Evolutionary conservation across 2,329 filamentous ascomycete species (phyloP), one percentile per base, ranked within the genome.

Genomic region (Bisporella sp.): DNA sequence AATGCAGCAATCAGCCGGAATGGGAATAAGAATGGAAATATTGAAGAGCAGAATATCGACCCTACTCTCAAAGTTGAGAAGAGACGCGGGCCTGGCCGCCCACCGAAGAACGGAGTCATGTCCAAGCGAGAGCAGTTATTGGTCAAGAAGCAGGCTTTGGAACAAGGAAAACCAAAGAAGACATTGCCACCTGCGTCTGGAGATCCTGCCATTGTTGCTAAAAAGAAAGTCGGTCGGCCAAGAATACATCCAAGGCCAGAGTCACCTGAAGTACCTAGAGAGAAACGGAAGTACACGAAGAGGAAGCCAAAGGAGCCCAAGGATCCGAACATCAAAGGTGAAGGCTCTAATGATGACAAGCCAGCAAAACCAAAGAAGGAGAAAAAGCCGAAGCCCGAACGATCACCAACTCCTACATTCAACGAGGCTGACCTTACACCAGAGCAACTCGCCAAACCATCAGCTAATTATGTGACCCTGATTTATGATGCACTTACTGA

Each of bases 61-160:
- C 45, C 44, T 41, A 42, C 39, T 42, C 31, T 68, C 31, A 62
- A 61, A 47, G n/a, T 9, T 8, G 68, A 55, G 35, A 65, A 63
- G 52, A 65, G 61, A 48, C 82, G 87, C 58, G 87, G 87, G 11
- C 87, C 87, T 7, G 87, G 87, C n/a, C 74, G 87, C 48, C 87
- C 87, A 21, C 87, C 87, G 0, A 91, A 91, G 70, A 87, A 91
- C 61, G 87, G 87, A 31, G 78, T 89, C 63, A 88, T 90, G 81
- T 91, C 87, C 1, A 90, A 90, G 68, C 76, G 87, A 50, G 84
- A 90, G 61, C 77, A 84, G 57, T 74, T 81, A 13, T 66, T 82
- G 45, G 74, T 82, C 6, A 81, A 84, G 68, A 85, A 84, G 65
- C 71, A 76, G 53, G 50, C 54, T 5, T 12, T 53, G 21, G 49